These are phyloP conservation scores for Arabidopsis lyrata DNA, from an alignment of 441 rosid species.

Conservation along the genomic window DNA sequence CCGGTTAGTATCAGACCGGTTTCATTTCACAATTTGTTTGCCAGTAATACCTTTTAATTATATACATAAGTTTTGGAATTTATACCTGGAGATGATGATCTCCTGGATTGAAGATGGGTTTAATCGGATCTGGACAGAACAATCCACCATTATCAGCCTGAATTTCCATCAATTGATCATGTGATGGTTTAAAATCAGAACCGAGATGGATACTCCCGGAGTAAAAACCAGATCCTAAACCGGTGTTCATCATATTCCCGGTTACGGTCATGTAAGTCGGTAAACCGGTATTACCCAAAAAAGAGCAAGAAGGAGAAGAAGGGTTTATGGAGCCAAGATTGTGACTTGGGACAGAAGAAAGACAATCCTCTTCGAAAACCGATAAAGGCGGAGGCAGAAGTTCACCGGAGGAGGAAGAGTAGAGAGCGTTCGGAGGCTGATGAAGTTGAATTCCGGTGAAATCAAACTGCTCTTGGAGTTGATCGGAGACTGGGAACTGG, in stretches of 20 bases:
- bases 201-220: conserved; percentile 52
- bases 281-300: conserved; percentile 48
- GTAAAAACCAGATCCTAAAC: conserved; percentile 61
- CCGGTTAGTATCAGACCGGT: conserved; percentile 2
- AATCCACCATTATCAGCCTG: conserved; percentile 72
- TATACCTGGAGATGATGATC: conserved; percentile 61
- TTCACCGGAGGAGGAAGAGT: conserved; percentile 43
- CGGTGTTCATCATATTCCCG: conserved; percentile 49
- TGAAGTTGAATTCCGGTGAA: conserved; percentile 58
- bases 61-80: too few relatives aligned
- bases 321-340: conserved; percentile 58
- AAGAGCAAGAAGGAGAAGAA: conserved; percentile 67
- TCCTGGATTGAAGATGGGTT: conserved; percentile 55
- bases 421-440: conserved; percentile 39
- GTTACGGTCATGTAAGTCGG: conserved; percentile 53
- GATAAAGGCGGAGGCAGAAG: conserved; percentile 49
- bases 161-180: conserved; percentile 59
- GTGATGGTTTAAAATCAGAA: conserved; percentile 48
- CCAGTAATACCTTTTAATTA: neutral
- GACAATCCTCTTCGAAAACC: conserved; percentile 77
- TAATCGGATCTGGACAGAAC: conserved; percentile 58
- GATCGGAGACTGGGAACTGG: conserved; percentile 55
- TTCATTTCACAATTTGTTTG: neutral
- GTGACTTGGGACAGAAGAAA: conserved; percentile 80
- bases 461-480: conserved; percentile 60